phyloP scores from a whole-genome alignment of 2,329 filamentous ascomycete species.

The Colletotrichum lini region DNA sequence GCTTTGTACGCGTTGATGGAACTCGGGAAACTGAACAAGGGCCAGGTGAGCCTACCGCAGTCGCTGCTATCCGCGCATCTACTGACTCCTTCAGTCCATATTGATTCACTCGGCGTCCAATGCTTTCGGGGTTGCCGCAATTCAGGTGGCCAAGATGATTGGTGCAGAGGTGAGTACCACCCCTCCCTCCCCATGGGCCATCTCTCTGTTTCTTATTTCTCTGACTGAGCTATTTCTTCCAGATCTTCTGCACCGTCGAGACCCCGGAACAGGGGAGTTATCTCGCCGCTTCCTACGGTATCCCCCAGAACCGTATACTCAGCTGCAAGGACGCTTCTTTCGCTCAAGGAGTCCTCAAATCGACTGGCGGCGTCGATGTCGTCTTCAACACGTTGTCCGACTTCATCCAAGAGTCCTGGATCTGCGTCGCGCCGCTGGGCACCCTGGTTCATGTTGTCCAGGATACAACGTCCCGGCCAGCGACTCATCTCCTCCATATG shows the following conservation, averaged over 20 bases:
- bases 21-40: slow-evolving; percentile 43
- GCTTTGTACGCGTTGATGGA: slow-evolving; percentile 46
- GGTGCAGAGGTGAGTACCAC: slow-evolving; percentile 17
- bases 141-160: slow-evolving; percentile 18
- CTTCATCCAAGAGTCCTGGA: slow-evolving; percentile 58
- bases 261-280: slow-evolving; percentile 53
- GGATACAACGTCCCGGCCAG: slow-evolving; percentile 54
- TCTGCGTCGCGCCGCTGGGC: slow-evolving; percentile 60
- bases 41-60: slow-evolving; percentile 33
- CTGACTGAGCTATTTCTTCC: neutral
- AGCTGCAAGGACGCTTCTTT: slow-evolving; percentile 50
- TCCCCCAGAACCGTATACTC: slow-evolving; percentile 53
- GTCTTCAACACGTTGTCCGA: slow-evolving; percentile 59
- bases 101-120: slow-evolving; percentile 30
- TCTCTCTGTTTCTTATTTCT: neutral
- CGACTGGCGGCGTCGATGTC: slow-evolving; percentile 53
- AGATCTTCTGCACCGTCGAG: slow-evolving; percentile 54
- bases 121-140: slow-evolving; percentile 12
- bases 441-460: slow-evolving; percentile 62
- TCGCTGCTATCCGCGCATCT: too few species aligned
- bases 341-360: slow-evolving; percentile 45
- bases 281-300: slow-evolving; percentile 49
- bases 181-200: too few species aligned
- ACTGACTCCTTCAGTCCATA: slow-evolving; percentile 44
- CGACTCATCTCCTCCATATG: slow-evolving; percentile 61